Conservation (phyloP, 345 rosid species). For the Sonneratia caseolaris region DNA sequence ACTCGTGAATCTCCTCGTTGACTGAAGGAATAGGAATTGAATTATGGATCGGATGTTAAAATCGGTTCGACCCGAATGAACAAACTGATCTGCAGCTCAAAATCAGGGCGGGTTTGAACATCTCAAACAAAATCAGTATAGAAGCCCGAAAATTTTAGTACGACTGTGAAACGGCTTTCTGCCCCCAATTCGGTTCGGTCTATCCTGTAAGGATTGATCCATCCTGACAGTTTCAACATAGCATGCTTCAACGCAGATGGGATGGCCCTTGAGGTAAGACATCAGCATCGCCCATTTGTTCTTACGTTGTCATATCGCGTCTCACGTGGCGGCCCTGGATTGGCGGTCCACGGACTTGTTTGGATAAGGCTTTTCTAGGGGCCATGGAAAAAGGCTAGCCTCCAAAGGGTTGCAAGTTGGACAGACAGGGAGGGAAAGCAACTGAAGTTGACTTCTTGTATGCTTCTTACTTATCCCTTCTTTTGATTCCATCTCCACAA, state of each 20-base stretch:
- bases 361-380: not conserved
- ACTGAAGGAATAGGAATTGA: too few species aligned
- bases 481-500: not conserved
- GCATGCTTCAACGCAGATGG: too few species aligned
- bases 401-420: constrained; percentile 2
- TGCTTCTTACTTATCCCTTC: not conserved
- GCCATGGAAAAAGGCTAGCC: not conserved
- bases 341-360: not conserved
- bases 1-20: too few species aligned
- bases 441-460: not conserved
- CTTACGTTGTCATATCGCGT: not conserved
- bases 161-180: not conserved
- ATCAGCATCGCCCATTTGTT: not conserved
- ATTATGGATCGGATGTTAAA: too few species aligned
- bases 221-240: too few species aligned
- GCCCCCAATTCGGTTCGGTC: not conserved
- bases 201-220: too few species aligned
- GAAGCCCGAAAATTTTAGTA: too few species aligned
- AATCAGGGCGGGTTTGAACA: too few species aligned
- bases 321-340: not conserved
- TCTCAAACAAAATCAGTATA: too few species aligned
- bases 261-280: not conserved
- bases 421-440: not conserved
- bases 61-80: too few species aligned
- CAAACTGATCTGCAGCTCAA: too few species aligned